phyloP scores from a whole-genome alignment of 371 early-diverging fungal genomes.

The Mortierella sp. region DNA sequence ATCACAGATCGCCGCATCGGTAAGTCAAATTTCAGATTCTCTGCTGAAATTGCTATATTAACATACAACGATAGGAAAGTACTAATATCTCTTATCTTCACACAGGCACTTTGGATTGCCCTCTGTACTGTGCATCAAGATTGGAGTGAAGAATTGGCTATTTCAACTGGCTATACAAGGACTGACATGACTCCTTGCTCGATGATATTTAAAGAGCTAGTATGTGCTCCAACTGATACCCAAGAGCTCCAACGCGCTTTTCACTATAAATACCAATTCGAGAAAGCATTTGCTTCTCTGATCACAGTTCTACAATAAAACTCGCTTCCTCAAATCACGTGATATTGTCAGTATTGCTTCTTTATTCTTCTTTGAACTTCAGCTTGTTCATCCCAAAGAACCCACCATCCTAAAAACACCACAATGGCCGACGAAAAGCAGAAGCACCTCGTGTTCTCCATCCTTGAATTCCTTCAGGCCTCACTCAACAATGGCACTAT shows the following conservation, averaged over 20 bases:
- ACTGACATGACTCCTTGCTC: slow-evolving; percentile 31
- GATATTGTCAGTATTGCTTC: background rate
- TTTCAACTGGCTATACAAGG: slow-evolving; percentile 37
- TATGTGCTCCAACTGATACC: slow-evolving; percentile 8
- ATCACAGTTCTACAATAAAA: slow-evolving; percentile 5
- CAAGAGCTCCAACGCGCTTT: slow-evolving; percentile 7
- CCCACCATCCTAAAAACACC: background rate
- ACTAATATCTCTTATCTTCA: background rate
- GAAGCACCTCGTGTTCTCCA: slow-evolving; percentile 87
- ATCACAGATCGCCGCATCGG: slow-evolving; percentile 43
- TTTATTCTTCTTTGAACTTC: slow-evolving; percentile 6
- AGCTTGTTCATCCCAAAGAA: background rate
- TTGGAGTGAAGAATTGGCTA: slow-evolving; percentile 44
- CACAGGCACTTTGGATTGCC: slow-evolving; percentile 41
- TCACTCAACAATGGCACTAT: slow-evolving; percentile 85
- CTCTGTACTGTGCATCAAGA: slow-evolving; percentile 27
- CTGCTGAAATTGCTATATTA: background rate
- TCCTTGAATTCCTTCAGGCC: slow-evolving; percentile 89
- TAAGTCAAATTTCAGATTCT: slow-evolving; percentile 9
- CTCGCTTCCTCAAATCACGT: background rate
- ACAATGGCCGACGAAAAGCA: slow-evolving; percentile 71
- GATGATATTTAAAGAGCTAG: slow-evolving; percentile 19
- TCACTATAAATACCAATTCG: slow-evolving; percentile 16
- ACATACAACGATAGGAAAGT: background rate
- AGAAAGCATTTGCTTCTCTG: slow-evolving; percentile 1